Base-by-base conservation (phyloP, 73 alveolate species). In the Halteria grandinella region DNA sequence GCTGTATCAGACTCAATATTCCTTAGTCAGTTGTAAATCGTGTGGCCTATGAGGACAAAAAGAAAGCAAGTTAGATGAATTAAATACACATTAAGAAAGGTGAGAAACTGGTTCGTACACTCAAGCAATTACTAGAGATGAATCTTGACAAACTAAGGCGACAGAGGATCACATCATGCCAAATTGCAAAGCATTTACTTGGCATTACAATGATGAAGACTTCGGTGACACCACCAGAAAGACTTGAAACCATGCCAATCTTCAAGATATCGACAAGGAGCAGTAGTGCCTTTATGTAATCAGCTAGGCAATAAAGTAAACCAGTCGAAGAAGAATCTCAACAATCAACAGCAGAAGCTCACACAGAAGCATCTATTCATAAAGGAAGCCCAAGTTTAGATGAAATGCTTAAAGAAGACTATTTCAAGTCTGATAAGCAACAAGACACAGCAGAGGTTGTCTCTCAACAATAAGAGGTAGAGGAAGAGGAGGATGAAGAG, bases 71-170 rank as follows among this genome's bases (percentile, higher is more conserved):
- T 15, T 21, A 39, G 44, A 32, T 12, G 18, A 57, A 32, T 25
- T 18, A 57, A 29, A 57, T 62, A 10, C 41, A 62, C 29, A 1
- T 62, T 18, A 62, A 62, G n/a, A 32, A 36, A 39, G 77, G 77
- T 2, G 77, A 62, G 45, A 62, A 62, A 20, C 77, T 62, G 20
- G 39, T 62, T 20, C 3, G 77, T 1, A 23, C 60, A 14, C 1
- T 62, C 18, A 62, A 23, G 44, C 29, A 62, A 39, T 14, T 62
- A 17, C 8, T 62, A 5, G 77, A 32, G 48, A 17, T 15, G 6
- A 62, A 62, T 39, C 27, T 27, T 39, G 77, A 32, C 4, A 62
- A 39, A 39, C 33, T 62, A 1, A 34, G 77, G 45, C 27, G 25
- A 32, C 59, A 62, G 45, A 62, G n/a, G 47, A 36, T 5, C 11